Conservation (phyloP, 352 stramenopile genomes). For the Phytophthora uliginosa region DNA sequence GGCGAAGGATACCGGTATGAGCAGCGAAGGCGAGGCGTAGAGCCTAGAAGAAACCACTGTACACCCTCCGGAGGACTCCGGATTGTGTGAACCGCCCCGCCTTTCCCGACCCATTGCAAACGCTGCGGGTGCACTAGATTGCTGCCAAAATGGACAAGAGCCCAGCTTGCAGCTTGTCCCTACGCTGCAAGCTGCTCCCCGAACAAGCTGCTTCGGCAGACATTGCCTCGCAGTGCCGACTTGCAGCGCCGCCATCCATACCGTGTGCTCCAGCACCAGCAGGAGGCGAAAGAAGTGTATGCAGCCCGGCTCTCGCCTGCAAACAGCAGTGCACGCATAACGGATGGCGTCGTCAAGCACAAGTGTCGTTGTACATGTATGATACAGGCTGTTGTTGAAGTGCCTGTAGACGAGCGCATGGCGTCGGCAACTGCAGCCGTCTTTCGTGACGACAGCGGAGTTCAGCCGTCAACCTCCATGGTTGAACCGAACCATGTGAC, state of each 20-base stretch:
- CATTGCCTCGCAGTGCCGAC: slow-evolving; percentile 4
- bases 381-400: slow-evolving; percentile 13
- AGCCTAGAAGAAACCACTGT: slow-evolving; percentile 25
- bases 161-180: neutral
- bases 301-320: slow-evolving; percentile 17
- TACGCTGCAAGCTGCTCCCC: neutral
- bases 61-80: slow-evolving; percentile 9
- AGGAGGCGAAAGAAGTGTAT: slow-evolving; percentile 24
- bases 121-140: neutral
- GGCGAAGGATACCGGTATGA: neutral
- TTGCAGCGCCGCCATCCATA: slow-evolving; percentile 25
- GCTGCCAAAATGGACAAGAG: slow-evolving; percentile 1
- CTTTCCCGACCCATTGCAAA: slow-evolving; percentile 25
- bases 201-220: slow-evolving; percentile 17
- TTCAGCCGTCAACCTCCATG: neutral
- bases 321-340: neutral
- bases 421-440: slow-evolving; percentile 3
- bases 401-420: slow-evolving; percentile 22
- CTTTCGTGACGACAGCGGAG: neutral
- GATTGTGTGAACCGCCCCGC: slow-evolving; percentile 13
- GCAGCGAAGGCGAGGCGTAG: neutral
- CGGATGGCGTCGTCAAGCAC: neutral
- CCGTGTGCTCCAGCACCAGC: slow-evolving; percentile 24
- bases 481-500: slow-evolving; percentile 17
- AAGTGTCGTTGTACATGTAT: neutral